Evolutionary conservation across 1,139 yeast species (phyloP), one percentile per base, ranked within the genome.

Genomic region (Kazachstania sp.): DNA sequence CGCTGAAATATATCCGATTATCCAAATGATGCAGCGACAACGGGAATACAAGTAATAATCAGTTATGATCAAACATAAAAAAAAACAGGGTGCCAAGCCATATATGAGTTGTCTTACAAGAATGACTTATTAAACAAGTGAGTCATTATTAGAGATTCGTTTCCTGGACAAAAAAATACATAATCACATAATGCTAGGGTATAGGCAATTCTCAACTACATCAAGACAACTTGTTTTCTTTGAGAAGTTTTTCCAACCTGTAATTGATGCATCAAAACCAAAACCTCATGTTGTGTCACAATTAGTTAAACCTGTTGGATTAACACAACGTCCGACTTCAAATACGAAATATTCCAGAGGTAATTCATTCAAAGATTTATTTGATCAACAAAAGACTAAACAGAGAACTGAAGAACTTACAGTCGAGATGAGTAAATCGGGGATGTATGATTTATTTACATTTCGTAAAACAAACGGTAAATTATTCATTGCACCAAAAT

Each of bases 401-500:
- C 74, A 49, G 67, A 75, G 70, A 73, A 81, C 72, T 55, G 76
- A 64, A 66, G 87, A 73, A 51, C 68, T 86, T 50, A 88, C 86
- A 58, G 75, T 79, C 50, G 97, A 88, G 63, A 76, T 88, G 54
- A 79, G 86, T 36, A 86, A 83, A 59, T 85, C 95, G n/a, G 88
- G 94, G 26, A 81, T 87, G 71, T 83, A 83, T 57, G 95, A 88
- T 56, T 74, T 87, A 55, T 83, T 86, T 59, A 81, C 86, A 1
- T 90, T 81, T 63, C 72, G 83, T 45, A 83, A 83, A 56, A 85
- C 94, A 3, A 78, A 81, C 40, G 97, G 97, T 34, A 87, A 88
- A 67, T 73, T 88, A 54, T 92, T 88, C 69, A 71, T 76, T 16
- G 80, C 95, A 0, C 97, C 97, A 0, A 71, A 75, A 12, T 78